Percentiles rank a stretch among this genome's conserved stretches.
phyloP scores from a whole-genome alignment of 106 monocot genomes.

The Allium sativum region DNA sequence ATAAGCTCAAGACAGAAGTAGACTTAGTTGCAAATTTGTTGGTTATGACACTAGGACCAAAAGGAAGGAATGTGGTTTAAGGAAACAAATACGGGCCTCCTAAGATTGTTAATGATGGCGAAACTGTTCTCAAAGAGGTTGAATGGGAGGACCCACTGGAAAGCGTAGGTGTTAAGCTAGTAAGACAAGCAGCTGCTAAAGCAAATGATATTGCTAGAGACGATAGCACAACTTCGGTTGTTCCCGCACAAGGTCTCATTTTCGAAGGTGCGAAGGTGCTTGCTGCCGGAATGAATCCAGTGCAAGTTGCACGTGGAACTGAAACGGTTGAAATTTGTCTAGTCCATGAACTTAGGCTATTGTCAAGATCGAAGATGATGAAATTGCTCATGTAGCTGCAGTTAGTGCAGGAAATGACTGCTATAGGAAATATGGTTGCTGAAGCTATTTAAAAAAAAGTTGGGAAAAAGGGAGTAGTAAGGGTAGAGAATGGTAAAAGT shows the following conservation, averaged over 20 bases:
- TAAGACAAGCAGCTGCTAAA: conserved; percentile 87
- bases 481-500: conserved; percentile 64
- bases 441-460: conserved; percentile 64
- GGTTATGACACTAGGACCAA: conserved; percentile 83
- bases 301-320: conserved; percentile 71
- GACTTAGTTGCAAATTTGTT: conserved; percentile 72
- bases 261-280: conserved; percentile 88
- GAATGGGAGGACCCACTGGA: conserved; percentile 89
- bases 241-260: conserved; percentile 86
- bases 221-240: conserved; percentile 77
- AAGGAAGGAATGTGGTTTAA: conserved; percentile 85
- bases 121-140: conserved; percentile 85
- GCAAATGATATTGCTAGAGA: conserved; percentile 87
- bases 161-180: conserved; percentile 83
- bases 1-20: conserved; percentile 84
- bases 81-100: conserved; percentile 87
- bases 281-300: conserved; percentile 79
- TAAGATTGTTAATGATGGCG: conserved; percentile 92
- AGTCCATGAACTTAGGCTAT: conserved; percentile 56
- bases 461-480: conserved; percentile 63
- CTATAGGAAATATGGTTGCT: conserved; percentile 69
- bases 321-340: conserved; percentile 58
- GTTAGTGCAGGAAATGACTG: conserved; percentile 77
- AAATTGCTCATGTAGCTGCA: conserved; percentile 82
- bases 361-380: conserved; percentile 80